A percentile compares a stretch with the other conserved stretches of the same genome.
phyloP scores from a whole-genome alignment of 1,284 basidiomycete species.

The Singerocomus inundabilis region DNA sequence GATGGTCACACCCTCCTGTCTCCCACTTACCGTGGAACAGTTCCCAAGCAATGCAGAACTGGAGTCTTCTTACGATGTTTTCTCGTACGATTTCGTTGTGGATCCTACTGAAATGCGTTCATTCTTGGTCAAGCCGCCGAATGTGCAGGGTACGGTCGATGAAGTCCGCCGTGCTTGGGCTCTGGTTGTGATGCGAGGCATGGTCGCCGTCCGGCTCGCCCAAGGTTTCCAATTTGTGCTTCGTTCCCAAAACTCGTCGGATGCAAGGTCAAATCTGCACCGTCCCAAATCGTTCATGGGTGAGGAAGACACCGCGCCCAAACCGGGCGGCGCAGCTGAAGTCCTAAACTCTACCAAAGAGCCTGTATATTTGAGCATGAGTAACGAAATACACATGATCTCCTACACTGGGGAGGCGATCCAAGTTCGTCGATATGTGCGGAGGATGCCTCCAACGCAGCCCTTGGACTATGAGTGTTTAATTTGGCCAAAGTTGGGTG shows the following conservation, averaged over 20 bases:
- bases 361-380: conserved; percentile 90
- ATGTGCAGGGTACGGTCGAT: conserved; percentile 46
- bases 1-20: conserved; percentile 79
- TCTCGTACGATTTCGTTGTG: conserved; percentile 78
- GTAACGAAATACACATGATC: conserved; percentile 93
- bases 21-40: conserved; percentile 92
- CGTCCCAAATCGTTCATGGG: conserved; percentile 55
- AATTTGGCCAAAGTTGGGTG: conserved; percentile 90
- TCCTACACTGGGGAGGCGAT: conserved; percentile 86
- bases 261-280: conserved; percentile 37
- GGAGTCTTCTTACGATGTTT: conserved; percentile 76
- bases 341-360: conserved; percentile 64
- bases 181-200: conserved; percentile 86
- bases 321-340: conserved; percentile 69
- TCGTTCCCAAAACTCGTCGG: conserved; percentile 37
- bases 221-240: conserved; percentile 98
- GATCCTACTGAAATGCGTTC: conserved; percentile 77
- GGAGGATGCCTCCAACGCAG: conserved; percentile 63
- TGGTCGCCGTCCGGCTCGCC: conserved; percentile 88
- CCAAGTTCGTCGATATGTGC: conserved; percentile 84
- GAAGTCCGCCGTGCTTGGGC: conserved; percentile 71
- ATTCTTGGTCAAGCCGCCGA: conserved; percentile 72
- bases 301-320: conserved; percentile 54
- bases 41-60: conserved; percentile 79
- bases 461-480: conserved; percentile 83